These are phyloP conservation scores for Candida ascalaphidarum DNA, from an alignment of 805 yeast genomes.

Conservation along the genomic window DNA sequence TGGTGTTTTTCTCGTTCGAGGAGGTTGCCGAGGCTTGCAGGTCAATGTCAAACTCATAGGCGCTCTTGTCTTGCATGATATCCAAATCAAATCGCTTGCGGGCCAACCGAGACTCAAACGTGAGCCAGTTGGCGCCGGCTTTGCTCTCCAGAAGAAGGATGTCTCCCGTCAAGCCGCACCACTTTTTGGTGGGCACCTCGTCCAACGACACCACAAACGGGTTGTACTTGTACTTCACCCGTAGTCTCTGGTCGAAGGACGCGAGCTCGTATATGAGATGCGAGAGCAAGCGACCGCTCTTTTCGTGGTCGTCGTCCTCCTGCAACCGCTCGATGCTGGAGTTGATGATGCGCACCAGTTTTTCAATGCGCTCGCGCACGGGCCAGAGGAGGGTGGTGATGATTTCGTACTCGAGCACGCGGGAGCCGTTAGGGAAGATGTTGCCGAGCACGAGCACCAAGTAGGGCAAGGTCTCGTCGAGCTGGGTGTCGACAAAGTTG, in stretches of 20 bases:
- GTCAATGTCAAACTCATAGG: slow-evolving; percentile 55
- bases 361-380: slow-evolving; percentile 33
- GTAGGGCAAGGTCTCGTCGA: slow-evolving; percentile 29
- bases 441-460: slow-evolving; percentile 32
- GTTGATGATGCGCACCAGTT: slow-evolving; percentile 14
- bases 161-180: slow-evolving; percentile 43
- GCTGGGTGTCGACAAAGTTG: slow-evolving; percentile 36
- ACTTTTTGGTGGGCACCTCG: slow-evolving; percentile 19
- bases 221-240: slow-evolving; percentile 36
- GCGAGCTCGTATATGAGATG: slow-evolving; percentile 53
- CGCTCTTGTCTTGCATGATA: slow-evolving; percentile 37
- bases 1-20: slow-evolving; percentile 8
- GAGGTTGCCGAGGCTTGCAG: slow-evolving; percentile 8
- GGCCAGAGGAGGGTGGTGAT: slow-evolving; percentile 42
- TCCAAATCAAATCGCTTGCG: slow-evolving; percentile 40
- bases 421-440: slow-evolving; percentile 15
- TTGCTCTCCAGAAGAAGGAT: slow-evolving; percentile 23
- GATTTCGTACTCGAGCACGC: slow-evolving; percentile 25
- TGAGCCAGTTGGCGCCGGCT: slow-evolving; percentile 39
- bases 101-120: slow-evolving; percentile 45
- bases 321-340: slow-evolving; percentile 10
- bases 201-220: slow-evolving; percentile 23
- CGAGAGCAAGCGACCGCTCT: slow-evolving; percentile 40
- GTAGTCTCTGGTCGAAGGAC: slow-evolving; percentile 46
- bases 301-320: slow-evolving; percentile 15